Percentiles rank a stretch among this genome's conserved stretches.
These are phyloP conservation scores for Podospora bellae-mahoneyi DNA, from an alignment of 495 filamentous ascomycete species.

Conservation along the genomic window DNA sequence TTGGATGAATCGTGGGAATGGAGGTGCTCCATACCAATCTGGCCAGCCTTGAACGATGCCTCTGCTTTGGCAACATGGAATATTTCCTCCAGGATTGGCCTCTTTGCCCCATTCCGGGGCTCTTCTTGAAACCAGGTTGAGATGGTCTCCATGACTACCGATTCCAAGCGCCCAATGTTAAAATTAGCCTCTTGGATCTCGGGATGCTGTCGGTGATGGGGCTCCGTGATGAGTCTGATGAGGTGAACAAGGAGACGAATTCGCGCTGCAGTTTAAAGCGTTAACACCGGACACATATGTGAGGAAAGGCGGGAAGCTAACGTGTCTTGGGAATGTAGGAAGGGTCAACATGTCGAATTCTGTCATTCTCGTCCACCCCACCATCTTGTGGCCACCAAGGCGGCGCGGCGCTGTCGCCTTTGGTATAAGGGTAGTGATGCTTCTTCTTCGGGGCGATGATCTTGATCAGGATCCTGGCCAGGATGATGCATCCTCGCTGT, in stretches of 20 bases:
- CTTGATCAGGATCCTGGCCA: not conserved
- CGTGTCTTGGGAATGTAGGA: not conserved
- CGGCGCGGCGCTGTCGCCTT: not conserved
- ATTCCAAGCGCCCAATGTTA: not conserved
- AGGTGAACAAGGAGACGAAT: not conserved
- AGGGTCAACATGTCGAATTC: not conserved
- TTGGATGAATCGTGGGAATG: not conserved
- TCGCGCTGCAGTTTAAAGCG: not conserved
- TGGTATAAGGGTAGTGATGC: not conserved
- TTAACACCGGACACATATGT: not conserved
- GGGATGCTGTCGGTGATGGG: not conserved
- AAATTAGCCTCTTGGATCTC: not conserved
- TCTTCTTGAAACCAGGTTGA: not conserved
- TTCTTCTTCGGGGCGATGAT: not conserved
- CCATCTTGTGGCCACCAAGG: not conserved
- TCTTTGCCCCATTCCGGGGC: not conserved
- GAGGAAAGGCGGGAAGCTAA: not conserved
- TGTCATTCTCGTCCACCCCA: not conserved
- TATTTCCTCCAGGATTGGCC: not conserved
- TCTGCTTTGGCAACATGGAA: not conserved
- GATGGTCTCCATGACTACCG: not conserved
- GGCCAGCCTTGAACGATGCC: not conserved
- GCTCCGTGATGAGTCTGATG: not conserved
- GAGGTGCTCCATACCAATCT: not conserved
- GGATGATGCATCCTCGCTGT: not conserved